Conservation (phyloP, 176 grass and related monocot genomes). For the Cymbopogon citratus region DNA sequence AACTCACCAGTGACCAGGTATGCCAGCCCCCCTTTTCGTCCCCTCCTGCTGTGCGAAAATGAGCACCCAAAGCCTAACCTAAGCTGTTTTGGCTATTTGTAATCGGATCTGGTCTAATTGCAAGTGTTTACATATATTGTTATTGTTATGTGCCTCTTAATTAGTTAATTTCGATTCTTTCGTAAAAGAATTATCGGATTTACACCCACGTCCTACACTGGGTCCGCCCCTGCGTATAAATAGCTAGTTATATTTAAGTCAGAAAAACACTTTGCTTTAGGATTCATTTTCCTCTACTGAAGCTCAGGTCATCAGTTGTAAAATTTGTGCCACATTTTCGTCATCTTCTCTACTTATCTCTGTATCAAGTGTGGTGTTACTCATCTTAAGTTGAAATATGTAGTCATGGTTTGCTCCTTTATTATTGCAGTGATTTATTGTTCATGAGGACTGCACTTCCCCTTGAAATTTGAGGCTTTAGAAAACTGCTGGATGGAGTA, state of each 20-base stretch:
- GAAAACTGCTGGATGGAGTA: conserved; percentile 53
- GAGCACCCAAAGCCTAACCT: neutral
- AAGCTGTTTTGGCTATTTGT: neutral
- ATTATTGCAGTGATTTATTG: neutral
- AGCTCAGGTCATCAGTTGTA: neutral
- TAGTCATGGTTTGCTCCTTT: neutral
- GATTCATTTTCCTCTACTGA: conserved; percentile 9
- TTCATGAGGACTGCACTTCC: neutral
- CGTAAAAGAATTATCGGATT: neutral
- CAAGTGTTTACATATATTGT: neutral
- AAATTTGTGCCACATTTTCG: neutral
- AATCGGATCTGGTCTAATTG: neutral
- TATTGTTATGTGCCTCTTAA: neutral
- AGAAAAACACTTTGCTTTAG: neutral
- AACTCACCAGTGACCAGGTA: neutral
- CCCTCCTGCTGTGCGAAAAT: neutral
- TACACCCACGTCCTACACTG: neutral
- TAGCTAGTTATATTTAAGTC: conserved; percentile 2
- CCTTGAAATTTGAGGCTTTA: neutral
- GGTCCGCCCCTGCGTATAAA: neutral
- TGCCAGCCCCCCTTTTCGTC: neutral
- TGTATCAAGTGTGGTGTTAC: neutral
- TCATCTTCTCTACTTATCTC: neutral
- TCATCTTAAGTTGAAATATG: neutral
- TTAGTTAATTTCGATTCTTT: neutral